Evolutionary conservation across 1,284 basidiomycete genomes (phyloP).

Genomic region (Sparassis latifolia): DNA sequence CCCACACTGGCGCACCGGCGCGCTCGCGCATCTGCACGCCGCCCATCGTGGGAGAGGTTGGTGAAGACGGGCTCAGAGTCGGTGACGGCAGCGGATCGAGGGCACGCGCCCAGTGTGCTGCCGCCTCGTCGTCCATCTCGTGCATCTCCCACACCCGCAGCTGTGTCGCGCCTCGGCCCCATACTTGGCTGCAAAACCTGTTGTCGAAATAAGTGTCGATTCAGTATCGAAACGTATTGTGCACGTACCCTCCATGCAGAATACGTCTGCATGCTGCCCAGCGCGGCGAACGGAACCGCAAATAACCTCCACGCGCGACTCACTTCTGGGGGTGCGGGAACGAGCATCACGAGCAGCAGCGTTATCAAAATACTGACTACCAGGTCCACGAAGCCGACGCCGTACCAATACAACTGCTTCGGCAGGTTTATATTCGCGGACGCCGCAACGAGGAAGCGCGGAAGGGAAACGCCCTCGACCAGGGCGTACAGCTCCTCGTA

Average conservation of each 20-base stretch:
- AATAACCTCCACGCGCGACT: slow-evolving; percentile 65
- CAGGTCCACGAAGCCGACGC: slow-evolving; percentile 16
- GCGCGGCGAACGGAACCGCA: slow-evolving; percentile 21
- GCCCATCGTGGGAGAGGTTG: too few species aligned
- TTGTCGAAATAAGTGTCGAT: neutral
- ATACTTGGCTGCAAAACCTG: slow-evolving; percentile 33
- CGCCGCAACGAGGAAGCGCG: slow-evolving; percentile 19
- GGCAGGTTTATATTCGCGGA: slow-evolving; percentile 30
- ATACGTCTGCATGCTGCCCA: slow-evolving; percentile 30
- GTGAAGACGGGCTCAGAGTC: neutral
- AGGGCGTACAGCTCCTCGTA: slow-evolving; percentile 61
- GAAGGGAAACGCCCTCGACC: slow-evolving; percentile 38
- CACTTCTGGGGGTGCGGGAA: slow-evolving; percentile 69
- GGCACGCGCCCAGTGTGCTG: slow-evolving; percentile 4
- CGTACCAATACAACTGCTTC: slow-evolving; percentile 33
- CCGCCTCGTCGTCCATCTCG: slow-evolving; percentile 20
- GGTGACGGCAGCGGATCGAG: neutral
- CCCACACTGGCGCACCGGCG: slow-evolving; percentile 7
- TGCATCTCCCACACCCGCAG: slow-evolving; percentile 27
- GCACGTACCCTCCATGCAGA: slow-evolving; percentile 29
- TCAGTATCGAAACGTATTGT: too few species aligned
- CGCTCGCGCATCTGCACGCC: slow-evolving; percentile 1
- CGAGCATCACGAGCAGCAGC: slow-evolving; percentile 38
- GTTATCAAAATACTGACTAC: slow-evolving; percentile 20
- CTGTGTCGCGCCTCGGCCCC: slow-evolving; percentile 28